phyloP scores from a whole-genome alignment of 2,329 filamentous ascomycete genomes.

The Lithohypha guttulata region DNA sequence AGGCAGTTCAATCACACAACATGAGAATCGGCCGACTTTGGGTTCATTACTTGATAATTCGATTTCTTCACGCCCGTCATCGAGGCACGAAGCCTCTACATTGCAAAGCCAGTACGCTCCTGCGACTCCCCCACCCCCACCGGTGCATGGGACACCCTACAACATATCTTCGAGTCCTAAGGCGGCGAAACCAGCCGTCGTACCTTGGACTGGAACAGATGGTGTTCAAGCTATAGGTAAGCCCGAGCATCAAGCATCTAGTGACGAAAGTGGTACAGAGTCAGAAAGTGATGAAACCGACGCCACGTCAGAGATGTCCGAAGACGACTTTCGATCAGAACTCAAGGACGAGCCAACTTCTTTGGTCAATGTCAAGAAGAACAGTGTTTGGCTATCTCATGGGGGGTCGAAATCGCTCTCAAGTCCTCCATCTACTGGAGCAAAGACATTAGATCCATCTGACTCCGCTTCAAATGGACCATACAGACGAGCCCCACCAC shows the following conservation, averaged over 20 bases:
- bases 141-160: conserved; percentile 36
- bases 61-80: conserved; percentile 8
- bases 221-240: too few species aligned
- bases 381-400: conserved; percentile 33
- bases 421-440: conserved; percentile 30
- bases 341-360: conserved; percentile 39
- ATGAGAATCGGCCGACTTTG: too few species aligned
- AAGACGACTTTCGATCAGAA: conserved; percentile 37
- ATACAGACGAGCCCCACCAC: conserved; percentile 43
- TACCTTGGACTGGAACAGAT: too few species aligned
- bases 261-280: conserved; percentile 50
- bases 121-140: conserved; percentile 35
- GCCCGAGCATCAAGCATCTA: conserved; percentile 90
- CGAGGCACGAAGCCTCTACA: neutral
- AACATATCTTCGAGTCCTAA: conserved; percentile 35
- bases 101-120: too few species aligned
- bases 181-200: too few species aligned
- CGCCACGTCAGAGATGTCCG: conserved; percentile 42
- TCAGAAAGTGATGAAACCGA: conserved; percentile 45
- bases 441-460: conserved; percentile 62
- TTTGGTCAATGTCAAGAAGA: conserved; percentile 23
- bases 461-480: conserved; percentile 71
- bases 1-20: conserved; percentile 2
- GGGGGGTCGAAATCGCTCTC: conserved; percentile 24
- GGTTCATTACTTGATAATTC: too few species aligned